These are phyloP conservation scores for Zalaria obscura DNA, from an alignment of 2,329 filamentous ascomycete genomes.

Conservation along the genomic window DNA sequence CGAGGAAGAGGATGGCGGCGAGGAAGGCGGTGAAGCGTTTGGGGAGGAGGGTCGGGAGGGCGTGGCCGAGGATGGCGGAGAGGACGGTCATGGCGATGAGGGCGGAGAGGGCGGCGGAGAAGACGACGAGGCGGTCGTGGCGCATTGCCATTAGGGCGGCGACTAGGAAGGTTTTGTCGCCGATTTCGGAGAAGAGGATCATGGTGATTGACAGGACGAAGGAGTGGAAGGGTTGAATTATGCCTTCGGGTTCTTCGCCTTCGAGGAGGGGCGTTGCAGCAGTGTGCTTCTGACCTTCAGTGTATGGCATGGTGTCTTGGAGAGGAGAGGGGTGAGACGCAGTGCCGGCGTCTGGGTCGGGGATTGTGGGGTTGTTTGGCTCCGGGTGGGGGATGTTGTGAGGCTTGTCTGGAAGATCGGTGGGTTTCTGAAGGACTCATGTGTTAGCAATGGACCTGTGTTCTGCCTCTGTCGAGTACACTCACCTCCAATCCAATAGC, in stretches of 20 bases:
- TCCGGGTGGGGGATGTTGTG: conserved; percentile 60
- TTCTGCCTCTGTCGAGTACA: not conserved
- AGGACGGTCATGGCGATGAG: conserved; percentile 89
- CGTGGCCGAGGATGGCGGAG: conserved; percentile 83
- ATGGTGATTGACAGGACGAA: conserved; percentile 87
- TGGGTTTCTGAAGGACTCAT: conserved; percentile 50
- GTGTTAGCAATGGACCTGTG: not conserved
- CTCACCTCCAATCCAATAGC: conserved; percentile 41
- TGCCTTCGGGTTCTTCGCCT: conserved; percentile 36
- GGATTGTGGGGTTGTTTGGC: conserved; percentile 29
- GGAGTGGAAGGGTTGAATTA: conserved; percentile 74
- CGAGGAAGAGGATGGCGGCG: conserved; percentile 70
- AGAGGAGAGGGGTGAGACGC: conserved; percentile 8
- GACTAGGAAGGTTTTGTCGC: conserved; percentile 96
- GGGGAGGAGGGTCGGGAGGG: conserved; percentile 77
- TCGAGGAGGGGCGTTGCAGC: conserved; percentile 16
- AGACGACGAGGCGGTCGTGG: conserved; percentile 83
- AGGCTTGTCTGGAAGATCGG: conserved; percentile 63
- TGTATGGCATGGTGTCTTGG: conserved; percentile 22
- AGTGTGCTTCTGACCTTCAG: conserved; percentile 18
- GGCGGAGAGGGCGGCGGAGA: conserved; percentile 85
- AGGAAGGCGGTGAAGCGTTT: conserved; percentile 83
- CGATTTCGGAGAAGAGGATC: conserved; percentile 94
- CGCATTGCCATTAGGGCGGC: conserved; percentile 99
- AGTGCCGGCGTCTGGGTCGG: conserved; percentile 11